A percentile compares a stretch with the other conserved stretches of the same genome.
Evolutionary conservation across 345 rosid genomes (phyloP).

Genomic region (Nasturtium officinale): DNA sequence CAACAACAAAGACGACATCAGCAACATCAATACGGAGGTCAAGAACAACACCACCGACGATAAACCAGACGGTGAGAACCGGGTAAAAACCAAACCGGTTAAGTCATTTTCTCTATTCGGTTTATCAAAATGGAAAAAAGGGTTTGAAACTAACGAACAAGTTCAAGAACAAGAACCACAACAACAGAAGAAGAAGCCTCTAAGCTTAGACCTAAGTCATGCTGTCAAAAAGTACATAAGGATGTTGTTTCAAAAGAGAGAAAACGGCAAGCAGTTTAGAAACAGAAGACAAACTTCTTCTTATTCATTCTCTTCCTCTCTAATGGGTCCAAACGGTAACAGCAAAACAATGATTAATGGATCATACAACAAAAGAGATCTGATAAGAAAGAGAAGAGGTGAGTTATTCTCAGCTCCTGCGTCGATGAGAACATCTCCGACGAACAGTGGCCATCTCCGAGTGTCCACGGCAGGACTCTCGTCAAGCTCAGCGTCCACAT

Average conservation of each 20-base stretch:
- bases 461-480: constrained; percentile 47
- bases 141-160: constrained; percentile 49
- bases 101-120: constrained; percentile 80
- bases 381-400: constrained; percentile 50
- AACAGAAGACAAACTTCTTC: constrained; percentile 47
- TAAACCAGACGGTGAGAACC: constrained; percentile 25
- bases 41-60: neutral
- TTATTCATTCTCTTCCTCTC: constrained; percentile 34
- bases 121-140: constrained; percentile 57
- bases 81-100: constrained; percentile 44
- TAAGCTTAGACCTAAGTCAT: constrained; percentile 63
- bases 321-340: constrained; percentile 32
- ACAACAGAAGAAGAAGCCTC: constrained; percentile 52
- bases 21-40: neutral
- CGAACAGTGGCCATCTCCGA: constrained; percentile 65
- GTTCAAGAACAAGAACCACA: constrained; percentile 24
- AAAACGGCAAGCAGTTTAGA: constrained; percentile 44
- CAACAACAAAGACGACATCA: constrained; percentile 18
- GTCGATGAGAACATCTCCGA: constrained; percentile 84
- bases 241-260: constrained; percentile 61
- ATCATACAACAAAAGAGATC: constrained; percentile 34
- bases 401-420: constrained; percentile 87
- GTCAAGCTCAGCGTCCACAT: constrained; percentile 39
- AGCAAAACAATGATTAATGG: constrained; percentile 29
- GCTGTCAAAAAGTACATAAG: constrained; percentile 60